Percentiles rank a stretch among this genome's conserved stretches.
These are phyloP conservation scores for Monosporascus sp. DNA, from an alignment of 2,329 filamentous ascomycete genomes.

Conservation along the genomic window DNA sequence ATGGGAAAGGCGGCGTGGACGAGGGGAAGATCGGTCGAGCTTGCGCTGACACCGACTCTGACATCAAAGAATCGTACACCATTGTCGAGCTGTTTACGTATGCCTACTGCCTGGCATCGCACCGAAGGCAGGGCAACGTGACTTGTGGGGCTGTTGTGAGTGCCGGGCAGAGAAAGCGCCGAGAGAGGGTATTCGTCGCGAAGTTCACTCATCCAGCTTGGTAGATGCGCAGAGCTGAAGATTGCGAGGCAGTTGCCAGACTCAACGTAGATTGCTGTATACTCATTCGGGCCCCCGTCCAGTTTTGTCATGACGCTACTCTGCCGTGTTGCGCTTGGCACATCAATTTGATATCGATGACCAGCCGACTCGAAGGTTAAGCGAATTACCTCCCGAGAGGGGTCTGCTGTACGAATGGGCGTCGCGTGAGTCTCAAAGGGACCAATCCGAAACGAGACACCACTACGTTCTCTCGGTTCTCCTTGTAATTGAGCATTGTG, in stretches of 20 bases:
- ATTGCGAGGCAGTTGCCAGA: constrained; percentile 53
- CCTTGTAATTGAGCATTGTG: constrained; percentile 42
- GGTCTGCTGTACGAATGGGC: constrained; percentile 54
- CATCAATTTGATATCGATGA: constrained; percentile 66
- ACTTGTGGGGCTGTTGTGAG: constrained; percentile 88
- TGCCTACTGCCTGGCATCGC: constrained; percentile 78
- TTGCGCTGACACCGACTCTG: constrained; percentile 54
- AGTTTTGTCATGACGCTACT: constrained; percentile 57
- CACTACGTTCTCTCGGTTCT: constrained; percentile 54
- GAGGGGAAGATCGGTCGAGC: constrained; percentile 65
- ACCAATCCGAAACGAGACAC: constrained; percentile 57
- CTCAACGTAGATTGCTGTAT: constrained; percentile 61
- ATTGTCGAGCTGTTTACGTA: constrained; percentile 75
- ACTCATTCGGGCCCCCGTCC: constrained; percentile 42
- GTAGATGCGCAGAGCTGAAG: constrained; percentile 63
- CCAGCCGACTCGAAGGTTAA: constrained; percentile 65
- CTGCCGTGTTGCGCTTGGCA: constrained; percentile 55
- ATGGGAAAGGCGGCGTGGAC: constrained; percentile 91
- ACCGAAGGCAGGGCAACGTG: constrained; percentile 85
- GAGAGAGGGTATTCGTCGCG: constrained; percentile 68
- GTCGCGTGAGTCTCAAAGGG: constrained; percentile 64
- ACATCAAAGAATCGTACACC: constrained; percentile 94
- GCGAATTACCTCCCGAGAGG: constrained; percentile 61
- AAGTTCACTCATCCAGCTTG: constrained; percentile 77
- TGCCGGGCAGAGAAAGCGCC: constrained; percentile 84